A percentile compares a stretch with the other conserved stretches of the same genome.
These are phyloP conservation scores for Agaricus blazei DNA, from an alignment of 768 basidiomycete genomes.

Conservation along the genomic window DNA sequence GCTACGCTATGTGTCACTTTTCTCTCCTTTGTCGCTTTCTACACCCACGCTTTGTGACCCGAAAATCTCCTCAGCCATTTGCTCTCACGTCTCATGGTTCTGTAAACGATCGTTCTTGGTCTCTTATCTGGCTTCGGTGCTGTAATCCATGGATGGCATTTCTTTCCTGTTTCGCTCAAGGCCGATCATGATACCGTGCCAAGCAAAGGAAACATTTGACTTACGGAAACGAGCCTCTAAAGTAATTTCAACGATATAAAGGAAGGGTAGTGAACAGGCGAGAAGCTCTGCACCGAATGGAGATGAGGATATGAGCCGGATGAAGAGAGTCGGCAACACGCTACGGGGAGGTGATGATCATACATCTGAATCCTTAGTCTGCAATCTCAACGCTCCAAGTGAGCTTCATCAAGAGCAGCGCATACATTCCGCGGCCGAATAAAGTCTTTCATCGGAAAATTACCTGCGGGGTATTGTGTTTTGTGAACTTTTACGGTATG, in stretches of 20 bases:
- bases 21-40: conserved; percentile 62
- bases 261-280: conserved; percentile 11
- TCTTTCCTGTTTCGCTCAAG: conserved; percentile 39
- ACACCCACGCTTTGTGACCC: conserved; percentile 38
- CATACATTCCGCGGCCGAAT: conserved; percentile 51
- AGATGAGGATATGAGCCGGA: conserved; percentile 26
- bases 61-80: conserved; percentile 41
- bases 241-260: conserved; percentile 55
- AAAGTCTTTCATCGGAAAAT: conserved; percentile 38
- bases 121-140: conserved; percentile 77
- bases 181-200: conserved; percentile 25
- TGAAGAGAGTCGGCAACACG: conserved; percentile 44
- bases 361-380: conserved; percentile 49
- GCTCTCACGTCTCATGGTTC: conserved; percentile 63
- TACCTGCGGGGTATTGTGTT: conserved; percentile 66
- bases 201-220: conserved; percentile 47
- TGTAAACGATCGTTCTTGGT: conserved; percentile 79
- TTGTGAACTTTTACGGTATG: conserved; percentile 58
- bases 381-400: conserved; percentile 42
- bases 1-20: conserved; percentile 51
- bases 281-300: conserved; percentile 14
- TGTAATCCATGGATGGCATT: conserved; percentile 60
- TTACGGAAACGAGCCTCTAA: conserved; percentile 52
- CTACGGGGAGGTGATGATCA: conserved; percentile 46
- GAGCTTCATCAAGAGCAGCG: conserved; percentile 43